A percentile compares a stretch with the other conserved stretches of the same genome.
Conservation (phyloP, 1,139 yeast species). For the Geotrichum bryndzae region DNA sequence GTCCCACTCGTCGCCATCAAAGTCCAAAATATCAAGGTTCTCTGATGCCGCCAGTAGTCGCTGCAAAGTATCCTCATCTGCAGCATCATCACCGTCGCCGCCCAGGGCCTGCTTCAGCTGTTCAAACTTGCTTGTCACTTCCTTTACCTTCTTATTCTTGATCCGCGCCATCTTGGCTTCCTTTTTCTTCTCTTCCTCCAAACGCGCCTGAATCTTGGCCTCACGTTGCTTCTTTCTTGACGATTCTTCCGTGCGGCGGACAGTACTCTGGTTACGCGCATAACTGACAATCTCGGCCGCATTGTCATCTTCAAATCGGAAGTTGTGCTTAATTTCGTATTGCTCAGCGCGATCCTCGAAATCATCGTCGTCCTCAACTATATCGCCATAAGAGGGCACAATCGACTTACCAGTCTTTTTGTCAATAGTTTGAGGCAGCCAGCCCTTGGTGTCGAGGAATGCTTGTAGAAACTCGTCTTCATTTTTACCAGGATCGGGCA, state of each 20-base stretch:
- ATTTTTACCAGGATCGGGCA: slow-evolving; percentile 67
- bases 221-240: slow-evolving; percentile 81
- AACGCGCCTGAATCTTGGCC: slow-evolving; percentile 51
- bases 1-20: slow-evolving; percentile 92
- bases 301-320: slow-evolving; percentile 87
- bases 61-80: slow-evolving; percentile 47
- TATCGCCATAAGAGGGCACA: slow-evolving; percentile 46
- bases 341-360: slow-evolving; percentile 89
- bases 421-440: slow-evolving; percentile 67
- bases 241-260: slow-evolving; percentile 72
- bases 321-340: slow-evolving; percentile 88
- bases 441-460: slow-evolving; percentile 71
- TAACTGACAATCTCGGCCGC: slow-evolving; percentile 91
- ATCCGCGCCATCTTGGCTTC: slow-evolving; percentile 63
- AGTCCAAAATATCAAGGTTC: slow-evolving; percentile 70
- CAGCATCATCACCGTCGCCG: slow-evolving; percentile 61
- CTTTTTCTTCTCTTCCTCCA: slow-evolving; percentile 48
- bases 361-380: slow-evolving; percentile 66
- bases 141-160: slow-evolving; percentile 68
- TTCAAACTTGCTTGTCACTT: slow-evolving; percentile 68
- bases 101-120: slow-evolving; percentile 82
- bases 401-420: slow-evolving; percentile 44
- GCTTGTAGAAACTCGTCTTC: slow-evolving; percentile 65
- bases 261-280: slow-evolving; percentile 91
- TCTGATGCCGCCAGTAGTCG: slow-evolving; percentile 58